Percentiles rank a stretch among this genome's conserved stretches.
These are phyloP conservation scores for Ceratobasidium sp. DNA, from an alignment of 1,284 basidiomycete genomes.

Conservation along the genomic window DNA sequence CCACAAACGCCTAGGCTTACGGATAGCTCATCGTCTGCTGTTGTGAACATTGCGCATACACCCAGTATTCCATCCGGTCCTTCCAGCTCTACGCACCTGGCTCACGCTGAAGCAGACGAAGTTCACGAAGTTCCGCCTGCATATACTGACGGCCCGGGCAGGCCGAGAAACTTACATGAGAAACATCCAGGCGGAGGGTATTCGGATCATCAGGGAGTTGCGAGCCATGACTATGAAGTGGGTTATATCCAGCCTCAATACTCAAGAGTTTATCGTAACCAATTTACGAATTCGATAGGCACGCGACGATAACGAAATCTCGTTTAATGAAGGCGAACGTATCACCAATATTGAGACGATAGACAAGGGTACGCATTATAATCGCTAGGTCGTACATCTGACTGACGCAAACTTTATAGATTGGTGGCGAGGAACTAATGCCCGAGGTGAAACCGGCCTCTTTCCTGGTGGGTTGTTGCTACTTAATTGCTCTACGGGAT, in stretches of 20 bases:
- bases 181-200: background rate
- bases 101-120: background rate
- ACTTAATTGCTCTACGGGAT: background rate
- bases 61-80: background rate
- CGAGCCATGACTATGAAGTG: conserved; percentile 83
- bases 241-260: conserved; percentile 26
- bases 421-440: conserved; percentile 82
- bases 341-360: conserved; percentile 85
- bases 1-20: background rate
- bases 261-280: conserved; percentile 5
- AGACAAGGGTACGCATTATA: conserved; percentile 69
- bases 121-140: background rate
- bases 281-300: conserved; percentile 61
- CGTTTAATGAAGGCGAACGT: conserved; percentile 81
- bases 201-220: conserved; percentile 69
- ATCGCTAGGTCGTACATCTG: background rate
- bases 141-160: conserved; percentile 4
- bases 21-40: background rate
- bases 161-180: background rate
- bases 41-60: background rate
- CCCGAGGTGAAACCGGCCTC: conserved; percentile 74
- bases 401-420: conserved; percentile 52
- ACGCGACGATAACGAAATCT: conserved; percentile 87
- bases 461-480: conserved; percentile 70
- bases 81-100: background rate